Conservation (phyloP, 2,329 filamentous ascomycete genomes). For the Calonectria multiphialidica region DNA sequence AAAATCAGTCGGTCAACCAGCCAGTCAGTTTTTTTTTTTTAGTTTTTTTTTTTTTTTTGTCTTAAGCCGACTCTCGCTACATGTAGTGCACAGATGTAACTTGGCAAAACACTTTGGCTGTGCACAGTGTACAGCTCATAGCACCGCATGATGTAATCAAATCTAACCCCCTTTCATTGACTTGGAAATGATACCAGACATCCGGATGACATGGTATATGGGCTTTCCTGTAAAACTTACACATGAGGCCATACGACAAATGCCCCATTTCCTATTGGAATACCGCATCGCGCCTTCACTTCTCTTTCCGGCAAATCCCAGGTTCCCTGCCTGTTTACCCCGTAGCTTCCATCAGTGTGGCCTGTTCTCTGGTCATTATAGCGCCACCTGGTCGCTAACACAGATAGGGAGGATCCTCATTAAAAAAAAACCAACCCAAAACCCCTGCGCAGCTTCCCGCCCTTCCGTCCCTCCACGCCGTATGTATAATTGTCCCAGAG, state of each 20-base stretch:
- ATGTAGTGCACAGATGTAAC: neutral
- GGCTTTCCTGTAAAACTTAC: neutral
- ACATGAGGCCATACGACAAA: conserved; percentile 21
- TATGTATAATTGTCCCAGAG: conserved; percentile 15
- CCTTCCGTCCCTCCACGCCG: conserved; percentile 25
- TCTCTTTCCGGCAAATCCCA: conserved; percentile 30
- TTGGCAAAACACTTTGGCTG: neutral
- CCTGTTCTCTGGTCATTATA: conserved; percentile 44
- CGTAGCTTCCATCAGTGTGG: conserved; percentile 33
- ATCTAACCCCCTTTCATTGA: neutral
- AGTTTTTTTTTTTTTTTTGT: neutral
- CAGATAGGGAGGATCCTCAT: conserved; percentile 46
- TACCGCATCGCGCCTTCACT: conserved; percentile 17
- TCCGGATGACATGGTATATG: neutral
- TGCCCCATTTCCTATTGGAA: conserved; percentile 30
- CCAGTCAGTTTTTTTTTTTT: neutral
- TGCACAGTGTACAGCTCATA: neutral
- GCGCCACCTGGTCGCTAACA: conserved; percentile 42
- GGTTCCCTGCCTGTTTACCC: conserved; percentile 21
- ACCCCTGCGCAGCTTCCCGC: conserved; percentile 39
- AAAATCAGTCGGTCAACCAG: neutral
- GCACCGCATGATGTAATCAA: neutral
- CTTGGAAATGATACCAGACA: neutral
- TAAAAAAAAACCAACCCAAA: conserved; percentile 40
- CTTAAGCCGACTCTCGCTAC: neutral